Evolutionary conservation across 2,329 filamentous ascomycete species (phyloP).

Genomic region (Alternaria metachromatica): DNA sequence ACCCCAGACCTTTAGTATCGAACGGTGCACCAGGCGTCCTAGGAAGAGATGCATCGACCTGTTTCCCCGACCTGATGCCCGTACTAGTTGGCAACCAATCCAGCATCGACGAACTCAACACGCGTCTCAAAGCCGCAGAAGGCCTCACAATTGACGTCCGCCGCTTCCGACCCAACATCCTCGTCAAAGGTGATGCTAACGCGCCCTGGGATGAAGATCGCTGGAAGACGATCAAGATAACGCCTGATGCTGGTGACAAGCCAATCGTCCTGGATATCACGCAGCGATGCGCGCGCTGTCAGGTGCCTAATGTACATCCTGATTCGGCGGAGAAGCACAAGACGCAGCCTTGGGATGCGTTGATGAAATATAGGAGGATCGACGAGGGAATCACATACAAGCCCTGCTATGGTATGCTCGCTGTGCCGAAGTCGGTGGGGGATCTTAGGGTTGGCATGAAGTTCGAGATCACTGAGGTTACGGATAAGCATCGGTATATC

Average conservation of each 20-base stretch:
- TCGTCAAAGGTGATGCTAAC: slow-evolving; percentile 58
- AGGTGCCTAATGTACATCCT: slow-evolving; percentile 70
- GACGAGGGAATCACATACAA: slow-evolving; percentile 68
- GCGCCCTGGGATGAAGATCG: slow-evolving; percentile 67
- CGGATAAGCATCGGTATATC: slow-evolving; percentile 63
- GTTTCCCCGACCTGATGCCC: slow-evolving; percentile 67
- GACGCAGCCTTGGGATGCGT: slow-evolving; percentile 66
- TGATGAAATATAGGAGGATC: slow-evolving; percentile 66
- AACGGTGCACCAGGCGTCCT: slow-evolving; percentile 63
- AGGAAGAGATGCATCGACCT: slow-evolving; percentile 61
- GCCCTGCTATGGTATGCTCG: slow-evolving; percentile 72
- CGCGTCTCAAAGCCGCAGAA: slow-evolving; percentile 54
- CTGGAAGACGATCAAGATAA: slow-evolving; percentile 65
- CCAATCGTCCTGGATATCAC: slow-evolving; percentile 62
- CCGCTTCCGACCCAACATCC: slow-evolving; percentile 69
- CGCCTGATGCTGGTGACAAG: slow-evolving; percentile 7
- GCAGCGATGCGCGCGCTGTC: slow-evolving; percentile 65
- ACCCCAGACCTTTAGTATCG: slow-evolving; percentile 60
- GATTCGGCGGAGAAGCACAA: slow-evolving; percentile 66
- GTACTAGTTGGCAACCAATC: slow-evolving; percentile 63
- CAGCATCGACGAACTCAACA: slow-evolving; percentile 65
- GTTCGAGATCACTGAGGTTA: slow-evolving; percentile 65
- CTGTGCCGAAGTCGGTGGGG: slow-evolving; percentile 65
- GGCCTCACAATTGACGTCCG: slow-evolving; percentile 62
- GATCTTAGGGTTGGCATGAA: slow-evolving; percentile 64